Evolutionary conservation across 1,139 yeast species (phyloP).

Genomic region (Hansenula sp.): DNA sequence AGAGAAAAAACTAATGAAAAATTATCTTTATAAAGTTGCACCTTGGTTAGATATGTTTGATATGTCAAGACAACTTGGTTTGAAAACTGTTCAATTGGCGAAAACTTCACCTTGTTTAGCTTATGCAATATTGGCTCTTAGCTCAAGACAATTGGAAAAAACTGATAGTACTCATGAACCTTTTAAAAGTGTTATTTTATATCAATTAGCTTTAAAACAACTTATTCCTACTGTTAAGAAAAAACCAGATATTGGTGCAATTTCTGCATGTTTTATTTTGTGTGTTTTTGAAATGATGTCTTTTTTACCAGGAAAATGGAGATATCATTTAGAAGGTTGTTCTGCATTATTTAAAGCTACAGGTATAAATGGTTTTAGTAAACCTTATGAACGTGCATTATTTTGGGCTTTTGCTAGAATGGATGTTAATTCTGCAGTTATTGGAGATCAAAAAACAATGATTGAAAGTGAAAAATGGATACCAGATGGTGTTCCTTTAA

Average conservation of each 20-base stretch:
- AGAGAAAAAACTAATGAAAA: conserved; percentile 23
- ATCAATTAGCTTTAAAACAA: conserved; percentile 26
- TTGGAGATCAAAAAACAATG: conserved; percentile 32
- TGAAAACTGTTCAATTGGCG: conserved; percentile 24
- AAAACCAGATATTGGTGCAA: conserved; percentile 21
- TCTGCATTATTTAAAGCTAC: conserved; percentile 33
- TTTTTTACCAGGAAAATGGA: conserved; percentile 31
- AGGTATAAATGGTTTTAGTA: conserved; percentile 33
- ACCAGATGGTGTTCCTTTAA: conserved; percentile 24
- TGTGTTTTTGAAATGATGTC: conserved; percentile 35
- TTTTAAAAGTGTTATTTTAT: conserved; percentile 14
- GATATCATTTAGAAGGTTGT: conserved; percentile 35
- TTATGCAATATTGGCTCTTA: conserved; percentile 28
- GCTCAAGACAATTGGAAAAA: conserved; percentile 29
- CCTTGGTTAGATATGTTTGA: conserved; percentile 35
- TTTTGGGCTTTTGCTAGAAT: conserved; percentile 37
- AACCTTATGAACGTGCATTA: conserved; percentile 28
- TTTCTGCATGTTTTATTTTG: conserved; percentile 29
- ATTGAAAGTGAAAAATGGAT: conserved; percentile 32
- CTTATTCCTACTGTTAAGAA: conserved; percentile 29
- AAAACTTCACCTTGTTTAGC: conserved; percentile 22
- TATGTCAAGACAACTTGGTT: conserved; percentile 27
- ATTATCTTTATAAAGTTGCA: conserved; percentile 30
- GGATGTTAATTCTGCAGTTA: conserved; percentile 34
- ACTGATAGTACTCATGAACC: conserved; percentile 7